Evolutionary conservation across 2,329 filamentous ascomycete genomes (phyloP), one percentile per base, ranked within the genome.

Genomic region (Macrophomina phaseolina): DNA sequence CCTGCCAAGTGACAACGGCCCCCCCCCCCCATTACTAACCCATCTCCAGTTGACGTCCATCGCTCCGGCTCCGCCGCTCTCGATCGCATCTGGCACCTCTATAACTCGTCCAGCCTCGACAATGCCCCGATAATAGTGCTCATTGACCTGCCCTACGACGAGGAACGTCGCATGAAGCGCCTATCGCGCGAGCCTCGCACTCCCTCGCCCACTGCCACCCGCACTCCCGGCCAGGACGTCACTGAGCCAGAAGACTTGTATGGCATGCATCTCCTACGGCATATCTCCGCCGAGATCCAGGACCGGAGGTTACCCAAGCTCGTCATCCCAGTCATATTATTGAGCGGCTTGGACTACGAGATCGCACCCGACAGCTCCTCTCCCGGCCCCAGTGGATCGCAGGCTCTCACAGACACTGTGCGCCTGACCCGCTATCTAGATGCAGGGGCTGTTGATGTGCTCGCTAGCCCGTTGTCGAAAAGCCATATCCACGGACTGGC

Each of bases 381-480:
- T 7, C 71, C 75, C 12, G 70, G 71, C 30, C 75, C 76, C 4
- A 74, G 72, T 51, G 74, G 76, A 34, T 73, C 76, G 55, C 76
- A 76, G 63, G 74, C 81, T 49, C 75, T 81, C 23, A 77, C 81
- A 8, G 83, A 87, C 67, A 82, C 83, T 12, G 80, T 82, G 51
- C 80, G 85, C 62, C 83, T 94, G 68, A 86, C 89, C 71, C 88
- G 85, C 72, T 97, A 93, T 74, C 81, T 98, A 30, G 93, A 97
- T 74, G 88, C 91, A 4, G 95, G 95, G 42, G 94, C 94, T 11
- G 85, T 91, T 36, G 94, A 98, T 78, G 92, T 97, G 58, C 84
- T 97, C 69, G 87, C 89, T 32, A 93, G 90, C 73, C 94, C 94
- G 1, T 79, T 98, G 46, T 89, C 90, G 68, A 84, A 85, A 56